A percentile compares a stretch with the other conserved stretches of the same genome.
Conservation (phyloP, 2,329 filamentous ascomycete species). For the Botrytis deweyae region DNA sequence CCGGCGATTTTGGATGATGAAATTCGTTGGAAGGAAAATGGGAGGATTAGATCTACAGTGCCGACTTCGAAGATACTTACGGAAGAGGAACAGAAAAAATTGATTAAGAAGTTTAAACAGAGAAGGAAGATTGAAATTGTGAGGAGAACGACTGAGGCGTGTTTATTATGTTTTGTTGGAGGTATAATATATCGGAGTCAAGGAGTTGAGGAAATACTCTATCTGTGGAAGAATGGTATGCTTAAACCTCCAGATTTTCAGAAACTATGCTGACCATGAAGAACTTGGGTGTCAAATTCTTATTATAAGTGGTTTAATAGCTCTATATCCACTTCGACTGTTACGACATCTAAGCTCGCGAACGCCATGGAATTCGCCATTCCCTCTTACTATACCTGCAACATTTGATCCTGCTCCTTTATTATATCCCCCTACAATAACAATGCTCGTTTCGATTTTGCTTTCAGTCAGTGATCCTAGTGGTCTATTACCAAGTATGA, state of each 20-base stretch:
- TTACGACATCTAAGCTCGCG: conserved; percentile 44
- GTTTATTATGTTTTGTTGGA: conserved; percentile 51
- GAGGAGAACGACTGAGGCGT: conserved; percentile 53
- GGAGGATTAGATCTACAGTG: conserved; percentile 21
- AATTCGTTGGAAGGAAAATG: conserved; percentile 19
- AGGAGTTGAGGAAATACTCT: conserved; percentile 47
- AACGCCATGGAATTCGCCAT: conserved; percentile 30
- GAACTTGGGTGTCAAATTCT: conserved; percentile 36
- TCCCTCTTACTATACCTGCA: conserved; percentile 57
- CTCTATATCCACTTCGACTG: conserved; percentile 61
- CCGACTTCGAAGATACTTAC: conserved; percentile 17
- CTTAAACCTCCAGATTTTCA: not conserved
- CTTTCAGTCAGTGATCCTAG: conserved; percentile 61
- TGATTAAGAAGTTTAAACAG: conserved; percentile 42
- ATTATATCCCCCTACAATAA: conserved; percentile 78
- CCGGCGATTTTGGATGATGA: conserved; percentile 47
- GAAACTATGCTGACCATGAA: conserved; percentile 30
- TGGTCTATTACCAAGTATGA: conserved; percentile 72
- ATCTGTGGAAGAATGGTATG: conserved; percentile 52
- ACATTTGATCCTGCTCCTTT: conserved; percentile 89
- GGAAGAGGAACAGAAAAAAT: conserved; percentile 30
- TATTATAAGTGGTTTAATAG: conserved; percentile 44
- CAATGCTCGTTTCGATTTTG: conserved; percentile 73
- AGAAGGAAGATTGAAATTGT: conserved; percentile 50
- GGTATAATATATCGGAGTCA: conserved; percentile 47